Percentiles rank a stretch among this genome's conserved stretches.
Conservation (phyloP, 192 early-diverging fungal species). For the Backusella westeae region DNA sequence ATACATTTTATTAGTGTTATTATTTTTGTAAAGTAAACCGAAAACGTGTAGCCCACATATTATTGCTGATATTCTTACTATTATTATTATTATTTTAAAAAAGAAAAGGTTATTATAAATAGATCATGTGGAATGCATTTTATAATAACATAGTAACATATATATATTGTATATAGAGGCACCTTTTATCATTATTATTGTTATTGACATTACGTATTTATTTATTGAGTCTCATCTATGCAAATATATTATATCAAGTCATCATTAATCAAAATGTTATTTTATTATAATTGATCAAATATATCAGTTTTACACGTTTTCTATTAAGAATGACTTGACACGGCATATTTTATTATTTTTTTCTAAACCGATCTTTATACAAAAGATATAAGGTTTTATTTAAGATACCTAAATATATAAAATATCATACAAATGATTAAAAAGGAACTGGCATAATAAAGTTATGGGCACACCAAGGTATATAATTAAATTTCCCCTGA, state of each 20-base stretch:
- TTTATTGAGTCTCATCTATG: not conserved
- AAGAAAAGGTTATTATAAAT: not conserved
- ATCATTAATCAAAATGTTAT: too few species aligned
- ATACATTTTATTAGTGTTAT: not conserved
- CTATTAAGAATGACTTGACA: not conserved
- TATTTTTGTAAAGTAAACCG: not conserved
- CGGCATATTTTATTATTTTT: not conserved
- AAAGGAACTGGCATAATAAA: not conserved
- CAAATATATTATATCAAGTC: not conserved
- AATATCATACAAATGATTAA: not conserved
- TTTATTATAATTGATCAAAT: too few species aligned
- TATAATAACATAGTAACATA: not conserved
- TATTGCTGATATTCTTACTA: not conserved
- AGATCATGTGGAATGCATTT: not conserved
- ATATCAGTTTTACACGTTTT: not conserved
- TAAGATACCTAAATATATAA: not conserved
- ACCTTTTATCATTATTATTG: not conserved
- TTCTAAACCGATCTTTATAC: not conserved
- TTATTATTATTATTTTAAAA: not conserved
- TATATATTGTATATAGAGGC: not conserved
- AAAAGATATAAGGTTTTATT: not conserved
- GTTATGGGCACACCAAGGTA: not conserved
- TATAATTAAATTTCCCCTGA: constrained; percentile 2
- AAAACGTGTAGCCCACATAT: not conserved
- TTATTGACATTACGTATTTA: not conserved